These are phyloP conservation scores for Ophiosphaerella narmari DNA, from an alignment of 2,329 filamentous ascomycete species.

Conservation along the genomic window DNA sequence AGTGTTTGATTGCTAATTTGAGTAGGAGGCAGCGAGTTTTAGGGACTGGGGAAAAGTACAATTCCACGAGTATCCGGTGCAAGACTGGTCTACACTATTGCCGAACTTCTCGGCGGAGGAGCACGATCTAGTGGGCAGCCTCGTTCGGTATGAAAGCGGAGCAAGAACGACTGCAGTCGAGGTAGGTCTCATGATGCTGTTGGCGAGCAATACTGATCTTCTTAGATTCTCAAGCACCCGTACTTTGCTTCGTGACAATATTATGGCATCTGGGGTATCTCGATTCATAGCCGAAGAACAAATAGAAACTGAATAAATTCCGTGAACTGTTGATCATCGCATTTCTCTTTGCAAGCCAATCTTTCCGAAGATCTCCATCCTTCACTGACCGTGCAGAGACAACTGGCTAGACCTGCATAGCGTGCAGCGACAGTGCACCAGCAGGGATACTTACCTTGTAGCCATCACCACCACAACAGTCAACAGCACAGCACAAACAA, in stretches of 20 bases:
- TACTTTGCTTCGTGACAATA: constrained; percentile 28
- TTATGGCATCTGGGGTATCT: too few relatives aligned
- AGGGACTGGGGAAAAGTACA: constrained; percentile 87
- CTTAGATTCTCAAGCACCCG: constrained; percentile 34
- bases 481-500: constrained; percentile 30
- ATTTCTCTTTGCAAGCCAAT: too few relatives aligned
- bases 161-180: constrained; percentile 69
- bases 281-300: too few relatives aligned
- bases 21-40: constrained; percentile 66
- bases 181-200: constrained; percentile 45
- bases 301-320: too few relatives aligned
- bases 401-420: too few relatives aligned
- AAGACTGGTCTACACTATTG: constrained; percentile 72
- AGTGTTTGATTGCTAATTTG: constrained; percentile 7
- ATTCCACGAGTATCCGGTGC: constrained; percentile 74
- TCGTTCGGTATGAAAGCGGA: constrained; percentile 75
- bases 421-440: too few relatives aligned
- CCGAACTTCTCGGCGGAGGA: constrained; percentile 62
- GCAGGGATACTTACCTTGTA: constrained; percentile 4
- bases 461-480: constrained; percentile 22
- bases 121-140: constrained; percentile 66
- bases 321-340: too few relatives aligned
- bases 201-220: neutral
- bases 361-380: too few relatives aligned
- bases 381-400: too few relatives aligned